Conservation (phyloP, 345 rosid genomes). For the Salix udensis region DNA sequence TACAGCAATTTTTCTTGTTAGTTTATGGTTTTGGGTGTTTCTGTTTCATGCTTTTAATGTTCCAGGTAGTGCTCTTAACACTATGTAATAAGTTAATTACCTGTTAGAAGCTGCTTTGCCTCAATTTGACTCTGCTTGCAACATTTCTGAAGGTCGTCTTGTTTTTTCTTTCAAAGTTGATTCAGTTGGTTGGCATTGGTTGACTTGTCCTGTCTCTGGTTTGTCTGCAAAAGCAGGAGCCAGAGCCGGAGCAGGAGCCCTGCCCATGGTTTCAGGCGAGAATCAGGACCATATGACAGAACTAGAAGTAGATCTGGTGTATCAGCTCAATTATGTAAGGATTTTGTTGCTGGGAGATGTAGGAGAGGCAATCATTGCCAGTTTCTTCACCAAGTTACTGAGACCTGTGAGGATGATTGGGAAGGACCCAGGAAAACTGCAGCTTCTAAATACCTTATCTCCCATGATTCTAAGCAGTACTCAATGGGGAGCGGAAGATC, state of each 20-base stretch:
- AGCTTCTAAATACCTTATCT: slow-evolving; percentile 37
- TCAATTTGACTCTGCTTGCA: neutral
- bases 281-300: slow-evolving; percentile 57
- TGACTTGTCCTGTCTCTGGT: slow-evolving; percentile 1
- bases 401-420: slow-evolving; percentile 45
- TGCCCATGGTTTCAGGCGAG: slow-evolving; percentile 47
- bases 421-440: slow-evolving; percentile 49
- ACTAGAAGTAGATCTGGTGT: slow-evolving; percentile 46
- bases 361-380: slow-evolving; percentile 58
- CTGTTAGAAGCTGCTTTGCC: neutral
- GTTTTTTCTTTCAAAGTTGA: neutral
- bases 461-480: slow-evolving; percentile 19
- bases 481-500: slow-evolving; percentile 14
- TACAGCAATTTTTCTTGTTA: neutral
- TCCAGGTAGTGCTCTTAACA: neutral
- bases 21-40: neutral
- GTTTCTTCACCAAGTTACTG: slow-evolving; percentile 49
- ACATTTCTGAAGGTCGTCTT: neutral
- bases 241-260: slow-evolving; percentile 76
- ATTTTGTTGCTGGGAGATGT: slow-evolving; percentile 66
- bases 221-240: slow-evolving; percentile 42
- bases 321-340: slow-evolving; percentile 56
- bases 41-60: neutral
- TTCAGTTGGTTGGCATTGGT: neutral
- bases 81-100: neutral